Evolutionary conservation across 1,139 yeast genomes (phyloP).

Genomic region (Saccharomyces hybrid): DNA sequence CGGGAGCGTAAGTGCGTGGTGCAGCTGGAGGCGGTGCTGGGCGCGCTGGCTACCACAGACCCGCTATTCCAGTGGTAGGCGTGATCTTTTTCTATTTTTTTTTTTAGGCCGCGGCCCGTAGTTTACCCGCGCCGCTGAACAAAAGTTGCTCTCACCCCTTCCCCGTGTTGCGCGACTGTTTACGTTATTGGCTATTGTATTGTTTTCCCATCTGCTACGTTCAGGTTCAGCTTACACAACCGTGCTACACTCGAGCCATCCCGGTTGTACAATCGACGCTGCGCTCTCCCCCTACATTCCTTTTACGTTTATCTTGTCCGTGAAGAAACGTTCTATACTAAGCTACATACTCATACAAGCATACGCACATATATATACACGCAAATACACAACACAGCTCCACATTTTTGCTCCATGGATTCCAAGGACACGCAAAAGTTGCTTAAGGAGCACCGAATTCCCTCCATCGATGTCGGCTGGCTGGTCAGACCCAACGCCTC

Average conservation of each 20-base stretch:
- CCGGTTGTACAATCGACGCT: neutral
- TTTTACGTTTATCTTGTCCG: too few species aligned
- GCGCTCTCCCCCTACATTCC: neutral
- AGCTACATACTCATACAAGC: neutral
- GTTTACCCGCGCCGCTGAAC: neutral
- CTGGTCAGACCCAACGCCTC: conserved; percentile 2
- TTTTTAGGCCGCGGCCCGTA: neutral
- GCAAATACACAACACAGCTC: neutral
- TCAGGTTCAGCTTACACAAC: neutral
- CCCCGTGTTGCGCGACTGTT: conserved; percentile 1
- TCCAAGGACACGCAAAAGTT: conserved; percentile 13
- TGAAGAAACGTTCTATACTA: neutral
- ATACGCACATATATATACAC: neutral
- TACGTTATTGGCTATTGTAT: neutral
- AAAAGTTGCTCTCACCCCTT: neutral
- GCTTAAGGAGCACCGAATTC: conserved; percentile 9
- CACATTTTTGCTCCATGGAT: conserved; percentile 5
- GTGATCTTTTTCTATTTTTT: neutral
- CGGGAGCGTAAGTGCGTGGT: neutral
- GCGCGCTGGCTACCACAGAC: neutral
- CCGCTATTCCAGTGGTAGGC: neutral
- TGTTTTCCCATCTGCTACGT: neutral
- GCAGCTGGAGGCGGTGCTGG: neutral
- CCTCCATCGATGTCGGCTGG: conserved; percentile 3
- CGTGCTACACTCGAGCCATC: neutral